Base-by-base conservation (phyloP, 2,329 filamentous ascomycete genomes). In the Ilyonectria sp. region DNA sequence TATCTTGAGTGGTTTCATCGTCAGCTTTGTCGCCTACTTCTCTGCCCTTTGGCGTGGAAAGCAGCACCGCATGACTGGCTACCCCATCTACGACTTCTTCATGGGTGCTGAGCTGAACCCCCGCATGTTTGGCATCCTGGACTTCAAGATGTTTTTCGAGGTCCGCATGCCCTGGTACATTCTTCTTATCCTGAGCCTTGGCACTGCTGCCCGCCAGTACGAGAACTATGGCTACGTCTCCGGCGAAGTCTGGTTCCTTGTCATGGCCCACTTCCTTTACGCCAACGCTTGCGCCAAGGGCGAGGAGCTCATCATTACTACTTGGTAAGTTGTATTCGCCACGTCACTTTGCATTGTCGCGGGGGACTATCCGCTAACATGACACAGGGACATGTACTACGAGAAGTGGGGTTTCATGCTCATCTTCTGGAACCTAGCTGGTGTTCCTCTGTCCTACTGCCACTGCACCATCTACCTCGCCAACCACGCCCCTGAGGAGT, bases 361-460 rank as follows among this genome's bases (percentile, higher is more conserved):
- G 3, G 21, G 10, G 4, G 19, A 46, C n/a, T 33, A 23, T 56
- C 11, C 6, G 17, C 43, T 70, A 55, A 69, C 55, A 6, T 31
- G 10, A 11, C 33, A 3, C 15, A 81, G 80, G 92, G 94, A 97
- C 77, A 97, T 97, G 92, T 97, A 97, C 86, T 95, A 94, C 76
- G 94, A 97, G 86, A 97, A 97, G 84, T 95, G 93, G 90, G 94
- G 94, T 59, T 97, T 97, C 86, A 97, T 97, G 94, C 89, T 97
- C 73, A 97, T 97, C 81, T 97, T 97, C 89, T 97, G 94, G 94
- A 97, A 97, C 82, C 86, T 97, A 79, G 94, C 94, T 53, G 94
- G 94, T 73, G 94, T 97, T 29, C 94, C 94, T 15, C 87, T 97
- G 59, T 94, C 91, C 61, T 97, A 97, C 87, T 97, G 94, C 85